Conservation (phyloP, 768 basidiomycete species). For the Podaxis sp. region DNA sequence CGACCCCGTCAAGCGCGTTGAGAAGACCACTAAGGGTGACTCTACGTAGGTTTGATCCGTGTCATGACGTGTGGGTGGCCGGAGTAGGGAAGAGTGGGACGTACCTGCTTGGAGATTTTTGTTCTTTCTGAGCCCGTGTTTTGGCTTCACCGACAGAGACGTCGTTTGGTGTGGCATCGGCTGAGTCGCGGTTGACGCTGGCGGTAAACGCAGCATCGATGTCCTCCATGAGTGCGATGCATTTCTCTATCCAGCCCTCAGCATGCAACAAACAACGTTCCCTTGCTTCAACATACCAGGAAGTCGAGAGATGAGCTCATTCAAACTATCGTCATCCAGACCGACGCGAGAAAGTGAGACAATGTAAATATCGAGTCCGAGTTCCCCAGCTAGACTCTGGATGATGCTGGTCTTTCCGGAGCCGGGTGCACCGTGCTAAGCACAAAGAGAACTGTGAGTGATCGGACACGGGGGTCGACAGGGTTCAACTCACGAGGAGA, state of each 20-base stretch:
- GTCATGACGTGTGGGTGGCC: neutral
- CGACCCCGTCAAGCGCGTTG: slow-evolving; percentile 69
- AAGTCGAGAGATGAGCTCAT: slow-evolving; percentile 56
- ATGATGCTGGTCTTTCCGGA: slow-evolving; percentile 81
- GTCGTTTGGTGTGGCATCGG: neutral
- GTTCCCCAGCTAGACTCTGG: slow-evolving; percentile 75
- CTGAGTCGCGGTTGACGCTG: slow-evolving; percentile 39
- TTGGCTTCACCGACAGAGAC: slow-evolving; percentile 14
- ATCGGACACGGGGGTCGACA: neutral
- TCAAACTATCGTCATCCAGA: slow-evolving; percentile 62
- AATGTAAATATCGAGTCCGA: slow-evolving; percentile 72
- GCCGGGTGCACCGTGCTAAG: slow-evolving; percentile 69
- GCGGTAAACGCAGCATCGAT: slow-evolving; percentile 74
- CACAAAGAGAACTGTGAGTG: neutral
- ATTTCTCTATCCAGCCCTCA: slow-evolving; percentile 38
- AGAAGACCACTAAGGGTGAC: slow-evolving; percentile 67
- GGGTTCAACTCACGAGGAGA: slow-evolving; percentile 42
- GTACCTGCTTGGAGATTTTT: slow-evolving; percentile 10
- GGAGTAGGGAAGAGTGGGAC: neutral
- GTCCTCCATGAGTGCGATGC: slow-evolving; percentile 82
- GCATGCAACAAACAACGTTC: neutral
- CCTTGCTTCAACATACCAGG: slow-evolving; percentile 39
- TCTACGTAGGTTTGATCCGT: slow-evolving; percentile 19
- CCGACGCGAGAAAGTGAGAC: slow-evolving; percentile 63
- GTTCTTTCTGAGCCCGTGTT: slow-evolving; percentile 9